Conservation (phyloP, 2,329 filamentous ascomycete species). For the Xylaria sp. region DNA sequence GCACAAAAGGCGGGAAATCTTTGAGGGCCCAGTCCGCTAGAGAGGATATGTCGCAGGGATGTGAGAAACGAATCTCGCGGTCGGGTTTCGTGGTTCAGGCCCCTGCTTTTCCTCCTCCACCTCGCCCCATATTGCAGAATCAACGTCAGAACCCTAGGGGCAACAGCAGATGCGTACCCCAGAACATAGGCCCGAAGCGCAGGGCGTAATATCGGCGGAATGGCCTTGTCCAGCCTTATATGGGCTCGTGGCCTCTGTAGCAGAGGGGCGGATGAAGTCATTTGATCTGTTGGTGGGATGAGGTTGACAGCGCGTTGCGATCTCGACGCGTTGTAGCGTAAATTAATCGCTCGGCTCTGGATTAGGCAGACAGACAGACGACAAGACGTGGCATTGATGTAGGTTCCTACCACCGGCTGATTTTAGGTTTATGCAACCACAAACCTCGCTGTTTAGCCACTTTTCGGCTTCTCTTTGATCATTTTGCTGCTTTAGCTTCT, state of each 20-base stretch:
- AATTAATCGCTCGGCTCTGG: too few relatives aligned
- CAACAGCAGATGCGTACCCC: constrained; percentile 65
- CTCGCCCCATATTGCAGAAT: constrained; percentile 56
- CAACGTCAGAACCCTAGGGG: constrained; percentile 61
- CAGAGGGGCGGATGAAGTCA: constrained; percentile 34
- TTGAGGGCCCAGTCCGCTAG: constrained; percentile 57
- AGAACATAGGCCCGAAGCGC: constrained; percentile 64
- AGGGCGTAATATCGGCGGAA: constrained; percentile 60
- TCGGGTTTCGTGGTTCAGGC: constrained; percentile 33
- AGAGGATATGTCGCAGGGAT: constrained; percentile 51
- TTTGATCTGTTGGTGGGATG: constrained; percentile 20
- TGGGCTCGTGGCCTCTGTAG: constrained; percentile 28
- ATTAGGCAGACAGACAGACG: background rate
- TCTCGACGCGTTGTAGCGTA: constrained; percentile 12
- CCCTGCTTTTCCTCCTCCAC: constrained; percentile 43
- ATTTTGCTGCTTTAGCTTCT: too few relatives aligned
- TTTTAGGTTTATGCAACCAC: too few relatives aligned
- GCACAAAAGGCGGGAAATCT: constrained; percentile 69
- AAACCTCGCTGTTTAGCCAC: too few relatives aligned
- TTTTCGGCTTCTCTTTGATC: too few relatives aligned
- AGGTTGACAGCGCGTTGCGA: constrained; percentile 5
- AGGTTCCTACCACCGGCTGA: too few relatives aligned
- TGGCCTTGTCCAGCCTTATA: constrained; percentile 38
- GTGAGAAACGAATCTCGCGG: constrained; percentile 40
- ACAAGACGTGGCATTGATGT: too few relatives aligned